These are phyloP conservation scores for Penicillium manginii DNA, from an alignment of 495 filamentous ascomycete species.

Conservation along the genomic window DNA sequence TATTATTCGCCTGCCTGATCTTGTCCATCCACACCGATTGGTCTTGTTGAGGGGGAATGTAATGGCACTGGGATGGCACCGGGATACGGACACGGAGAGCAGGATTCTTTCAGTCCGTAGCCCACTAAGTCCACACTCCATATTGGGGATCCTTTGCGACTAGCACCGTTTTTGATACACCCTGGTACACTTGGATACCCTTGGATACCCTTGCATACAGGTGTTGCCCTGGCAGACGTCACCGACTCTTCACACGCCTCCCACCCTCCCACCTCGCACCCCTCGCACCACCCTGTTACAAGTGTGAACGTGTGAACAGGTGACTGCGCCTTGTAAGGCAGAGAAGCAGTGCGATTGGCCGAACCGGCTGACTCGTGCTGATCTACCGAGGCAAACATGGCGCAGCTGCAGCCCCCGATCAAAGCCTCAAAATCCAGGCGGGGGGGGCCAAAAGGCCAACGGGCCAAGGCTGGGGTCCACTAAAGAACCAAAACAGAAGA, in stretches of 20 bases:
- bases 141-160: background rate
- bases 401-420: background rate
- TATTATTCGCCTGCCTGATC: background rate
- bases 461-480: background rate
- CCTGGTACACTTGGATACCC: background rate
- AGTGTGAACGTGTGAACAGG: background rate
- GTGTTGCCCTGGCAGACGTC: background rate
- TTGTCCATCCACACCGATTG: background rate
- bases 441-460: background rate
- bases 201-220: no score
- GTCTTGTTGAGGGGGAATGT: background rate
- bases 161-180: background rate
- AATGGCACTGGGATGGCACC: background rate
- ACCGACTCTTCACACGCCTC: background rate
- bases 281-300: background rate
- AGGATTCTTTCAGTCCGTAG: no score
- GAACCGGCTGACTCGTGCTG: background rate
- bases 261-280: no score
- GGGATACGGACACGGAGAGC: no score
- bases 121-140: background rate
- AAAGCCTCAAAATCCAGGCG: background rate
- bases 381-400: conserved; percentile 1
- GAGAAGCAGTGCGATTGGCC: conserved; percentile 2
- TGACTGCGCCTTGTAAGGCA: conserved; percentile 4
- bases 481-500: background rate